Conservation (phyloP, 2,329 filamentous ascomycete genomes). For the Fusarium fracticaudum region DNA sequence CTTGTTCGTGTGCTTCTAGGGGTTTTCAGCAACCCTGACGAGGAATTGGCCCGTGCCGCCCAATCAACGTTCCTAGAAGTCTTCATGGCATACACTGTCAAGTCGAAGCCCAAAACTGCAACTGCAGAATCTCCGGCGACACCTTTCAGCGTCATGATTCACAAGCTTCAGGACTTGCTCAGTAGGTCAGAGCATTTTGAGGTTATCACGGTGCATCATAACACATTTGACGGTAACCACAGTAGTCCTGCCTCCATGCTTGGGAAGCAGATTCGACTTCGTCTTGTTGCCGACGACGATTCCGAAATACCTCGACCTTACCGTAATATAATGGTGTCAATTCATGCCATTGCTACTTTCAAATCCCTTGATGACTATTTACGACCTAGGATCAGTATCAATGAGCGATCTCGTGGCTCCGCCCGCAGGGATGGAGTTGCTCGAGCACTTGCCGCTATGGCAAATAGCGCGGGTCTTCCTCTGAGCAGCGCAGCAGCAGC, state of each 20-base stretch:
- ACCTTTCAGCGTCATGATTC: constrained; percentile 88
- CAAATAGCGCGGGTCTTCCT: constrained; percentile 73
- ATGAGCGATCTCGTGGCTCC: constrained; percentile 71
- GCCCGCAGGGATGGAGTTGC: constrained; percentile 72
- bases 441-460: constrained; percentile 78
- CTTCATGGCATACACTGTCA: constrained; percentile 84
- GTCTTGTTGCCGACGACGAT: constrained; percentile 87
- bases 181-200: constrained; percentile 98
- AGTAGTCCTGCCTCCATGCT: constrained; percentile 96
- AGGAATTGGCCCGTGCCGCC: constrained; percentile 70
- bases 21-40: constrained; percentile 79
- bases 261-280: constrained; percentile 91
- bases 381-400: constrained; percentile 84
- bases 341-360: constrained; percentile 97
- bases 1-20: constrained; percentile 86
- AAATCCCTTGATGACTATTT: constrained; percentile 97
- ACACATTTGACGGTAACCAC: constrained; percentile 87
- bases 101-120: constrained; percentile 70
- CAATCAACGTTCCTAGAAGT: constrained; percentile 87
- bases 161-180: constrained; percentile 94
- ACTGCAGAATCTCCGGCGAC: constrained; percentile 77
- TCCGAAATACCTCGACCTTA: constrained; percentile 90
- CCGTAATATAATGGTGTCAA: constrained; percentile 96
- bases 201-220: constrained; percentile 93
- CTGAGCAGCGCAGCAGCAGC: constrained; percentile 57